Evolutionary conservation across 1,284 basidiomycete species (phyloP), one percentile per base, ranked within the genome.

Genomic region (Apiotrichum brassicae): DNA sequence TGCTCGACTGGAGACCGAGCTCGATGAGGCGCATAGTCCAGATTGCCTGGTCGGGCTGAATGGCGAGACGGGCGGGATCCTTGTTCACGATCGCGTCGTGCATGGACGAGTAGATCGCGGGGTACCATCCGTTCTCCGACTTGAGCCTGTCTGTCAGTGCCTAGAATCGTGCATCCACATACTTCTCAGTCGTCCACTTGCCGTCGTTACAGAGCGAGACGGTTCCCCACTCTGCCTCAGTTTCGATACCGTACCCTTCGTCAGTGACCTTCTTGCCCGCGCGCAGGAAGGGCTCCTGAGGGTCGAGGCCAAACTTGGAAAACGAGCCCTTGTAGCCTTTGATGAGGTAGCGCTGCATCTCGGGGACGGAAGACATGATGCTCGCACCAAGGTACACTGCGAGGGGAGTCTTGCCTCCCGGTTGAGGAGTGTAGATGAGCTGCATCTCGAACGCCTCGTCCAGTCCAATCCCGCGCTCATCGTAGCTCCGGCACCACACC

Each of bases 221-320:
- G 22, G 43, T 37, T 8, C 59, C 62, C 55, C 56, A 64, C 18
- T 47, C 50, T 6, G 40, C 44, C 49, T 56, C 48, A 6, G 35
- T 41, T 51, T 60, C 60, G 22, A 55, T 40, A 19, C 54, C 52
- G 41, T 56, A 52, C 41, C 61, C 63, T 40, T 54, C 34, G 43
- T 56, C 45, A 45, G 33, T 48, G 11, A 55, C 51, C 40, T 50
- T 51, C 42, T 58, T 61, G 20, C 56, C 56, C 11, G 38, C 42
- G 39, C 59, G 70, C 33, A 76, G 63, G 55, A 74, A 70, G 11
- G 82, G 81, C 71, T 90, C 88, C 65, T 91, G 87, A 3, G 81
- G 74, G 67, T 91, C 87, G 35, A 88, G 69, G 2, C 86, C 87
- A 62, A 78, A 80, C 71, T 93, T 92, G 54, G 78, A 74, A 68